Percentiles rank a stretch among this genome's conserved stretches.
phyloP scores from a whole-genome alignment of 495 filamentous ascomycete species.

The Chaetomium cochliodes region DNA sequence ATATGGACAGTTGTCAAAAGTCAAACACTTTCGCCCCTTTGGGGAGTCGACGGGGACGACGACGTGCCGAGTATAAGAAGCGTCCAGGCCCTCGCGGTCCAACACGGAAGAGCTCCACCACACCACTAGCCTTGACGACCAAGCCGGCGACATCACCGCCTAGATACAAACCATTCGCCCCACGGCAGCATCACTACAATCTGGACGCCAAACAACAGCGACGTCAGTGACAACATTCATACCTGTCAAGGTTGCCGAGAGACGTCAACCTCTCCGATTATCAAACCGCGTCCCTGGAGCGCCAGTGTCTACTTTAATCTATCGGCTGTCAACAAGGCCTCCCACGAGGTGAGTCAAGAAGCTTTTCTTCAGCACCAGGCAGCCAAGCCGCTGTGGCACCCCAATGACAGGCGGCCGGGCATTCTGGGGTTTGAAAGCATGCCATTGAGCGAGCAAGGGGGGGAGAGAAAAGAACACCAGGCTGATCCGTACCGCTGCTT shows the following conservation, averaged over 20 bases:
- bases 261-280: background rate
- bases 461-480: background rate
- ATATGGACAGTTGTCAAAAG: conserved; percentile 17
- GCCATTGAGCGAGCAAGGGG: background rate
- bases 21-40: conserved; percentile 10
- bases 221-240: background rate
- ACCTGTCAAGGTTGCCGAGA: background rate
- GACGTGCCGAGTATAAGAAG: conserved; percentile 15
- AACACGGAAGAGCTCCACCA: background rate
- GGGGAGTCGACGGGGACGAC: background rate
- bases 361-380: background rate
- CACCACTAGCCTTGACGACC: background rate
- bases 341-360: conserved; percentile 9
- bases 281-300: conserved; percentile 12
- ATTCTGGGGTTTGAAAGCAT: background rate
- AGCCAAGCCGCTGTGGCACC: conserved; percentile 7
- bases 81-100: background rate
- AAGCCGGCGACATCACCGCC: background rate
- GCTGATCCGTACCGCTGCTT: background rate
- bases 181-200: background rate
- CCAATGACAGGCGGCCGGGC: background rate
- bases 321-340: background rate
- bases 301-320: background rate
- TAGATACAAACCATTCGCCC: background rate
- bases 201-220: background rate